Percentiles rank a stretch among this genome's conserved stretches.
phyloP scores from a whole-genome alignment of 352 stramenopile species.

The Ophiocytium majus region DNA sequence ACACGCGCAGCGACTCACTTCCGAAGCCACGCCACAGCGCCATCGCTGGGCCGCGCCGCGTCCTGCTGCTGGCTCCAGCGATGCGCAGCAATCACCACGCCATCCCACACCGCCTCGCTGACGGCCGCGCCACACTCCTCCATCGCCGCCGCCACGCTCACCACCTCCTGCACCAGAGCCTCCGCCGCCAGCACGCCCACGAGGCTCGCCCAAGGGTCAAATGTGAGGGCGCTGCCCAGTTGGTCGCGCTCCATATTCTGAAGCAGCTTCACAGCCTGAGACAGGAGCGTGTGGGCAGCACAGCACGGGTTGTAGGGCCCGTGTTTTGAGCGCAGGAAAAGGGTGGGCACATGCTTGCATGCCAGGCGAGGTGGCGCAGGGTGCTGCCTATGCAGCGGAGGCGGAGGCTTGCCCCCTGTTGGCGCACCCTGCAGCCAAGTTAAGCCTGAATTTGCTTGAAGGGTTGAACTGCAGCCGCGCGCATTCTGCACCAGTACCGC shows the following conservation, averaged over 20 bases:
- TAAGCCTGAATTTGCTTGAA: too few species aligned
- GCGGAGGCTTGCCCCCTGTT: too few species aligned
- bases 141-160: not conserved
- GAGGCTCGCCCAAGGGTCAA: slow-evolving; percentile 6
- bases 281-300: too few species aligned
- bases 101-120: not conserved
- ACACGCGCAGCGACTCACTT: not conserved
- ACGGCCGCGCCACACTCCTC: not conserved
- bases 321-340: too few species aligned
- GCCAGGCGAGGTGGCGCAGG: too few species aligned
- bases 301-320: too few species aligned
- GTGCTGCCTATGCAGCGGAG: too few species aligned
- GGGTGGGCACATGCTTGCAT: too few species aligned
- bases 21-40: slow-evolving; percentile 4
- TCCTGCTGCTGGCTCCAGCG: slow-evolving; percentile 16
- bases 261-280: not conserved
- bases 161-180: not conserved
- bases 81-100: slow-evolving; percentile 1
- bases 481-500: too few species aligned
- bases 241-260: not conserved
- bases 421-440: too few species aligned
- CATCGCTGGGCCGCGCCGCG: not conserved
- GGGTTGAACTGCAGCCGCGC: too few species aligned
- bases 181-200: slow-evolving; percentile 5
- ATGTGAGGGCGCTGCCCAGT: not conserved